phyloP scores from a whole-genome alignment of 176 grass and related monocot species.

The Zoysia pacifica region DNA sequence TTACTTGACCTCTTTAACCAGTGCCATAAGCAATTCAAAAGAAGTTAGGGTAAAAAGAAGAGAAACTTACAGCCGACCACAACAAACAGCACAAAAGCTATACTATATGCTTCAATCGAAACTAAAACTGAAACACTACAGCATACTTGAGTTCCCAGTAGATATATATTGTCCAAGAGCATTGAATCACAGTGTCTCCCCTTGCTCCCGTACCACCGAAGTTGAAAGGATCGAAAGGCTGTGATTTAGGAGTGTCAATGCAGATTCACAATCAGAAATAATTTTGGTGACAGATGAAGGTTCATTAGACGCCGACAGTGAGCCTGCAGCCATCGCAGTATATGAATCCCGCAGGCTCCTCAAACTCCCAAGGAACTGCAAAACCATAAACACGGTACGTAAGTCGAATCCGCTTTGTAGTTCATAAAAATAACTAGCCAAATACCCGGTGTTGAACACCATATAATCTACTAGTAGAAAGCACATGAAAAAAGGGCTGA shows the following conservation, averaged over 20 bases:
- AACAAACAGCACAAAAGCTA: conserved; percentile 9
- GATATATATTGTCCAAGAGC: not conserved
- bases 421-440: not conserved
- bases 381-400: conserved; percentile 29
- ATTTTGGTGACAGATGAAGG: conserved; percentile 87
- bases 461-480: not conserved
- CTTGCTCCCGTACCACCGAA: conserved; percentile 84
- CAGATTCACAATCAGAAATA: conserved; percentile 92
- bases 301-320: conserved; percentile 65
- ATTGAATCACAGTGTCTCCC: conserved; percentile 49
- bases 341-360: conserved; percentile 89
- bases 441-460: not conserved
- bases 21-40: not conserved
- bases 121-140: conserved; percentile 12
- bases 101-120: conserved; percentile 11
- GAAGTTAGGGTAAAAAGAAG: not conserved
- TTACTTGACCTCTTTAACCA: not conserved
- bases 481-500: not conserved
- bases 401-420: conserved; percentile 18
- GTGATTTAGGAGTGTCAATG: conserved; percentile 87
- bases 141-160: conserved; percentile 6
- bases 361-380: conserved; percentile 92
- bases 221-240: conserved; percentile 95
- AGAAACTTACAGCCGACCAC: not conserved
- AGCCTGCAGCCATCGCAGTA: conserved; percentile 76